Evolutionary conservation across 768 basidiomycete genomes (phyloP).

Genomic region (Collybia nuda): DNA sequence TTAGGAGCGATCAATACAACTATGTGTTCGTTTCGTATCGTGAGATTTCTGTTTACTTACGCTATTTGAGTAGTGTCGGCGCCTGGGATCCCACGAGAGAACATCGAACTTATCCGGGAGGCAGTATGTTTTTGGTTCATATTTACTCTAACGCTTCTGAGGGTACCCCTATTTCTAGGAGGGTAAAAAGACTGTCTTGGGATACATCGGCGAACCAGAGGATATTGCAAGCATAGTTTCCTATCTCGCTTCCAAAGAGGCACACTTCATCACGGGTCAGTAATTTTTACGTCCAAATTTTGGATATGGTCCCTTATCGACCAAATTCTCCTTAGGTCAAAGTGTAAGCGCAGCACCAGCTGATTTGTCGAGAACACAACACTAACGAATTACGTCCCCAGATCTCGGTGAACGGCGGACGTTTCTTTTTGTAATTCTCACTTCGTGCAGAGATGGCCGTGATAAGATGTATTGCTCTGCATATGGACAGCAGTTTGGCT

Average conservation of each 20-base stretch:
- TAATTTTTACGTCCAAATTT: not conserved
- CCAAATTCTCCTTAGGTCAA: conserved; percentile 10
- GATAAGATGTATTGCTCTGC: too few species aligned
- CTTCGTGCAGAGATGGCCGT: too few species aligned
- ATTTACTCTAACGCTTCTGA: not conserved
- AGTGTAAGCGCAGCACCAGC: conserved; percentile 8
- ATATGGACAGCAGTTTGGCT: too few species aligned
- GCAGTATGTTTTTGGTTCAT: not conserved
- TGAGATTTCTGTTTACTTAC: conserved; percentile 1
- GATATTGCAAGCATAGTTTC: conserved; percentile 36
- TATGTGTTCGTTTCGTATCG: conserved; percentile 6
- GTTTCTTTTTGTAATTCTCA: too few species aligned
- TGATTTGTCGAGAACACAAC: too few species aligned
- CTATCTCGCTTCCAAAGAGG: conserved; percentile 33
- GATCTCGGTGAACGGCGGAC: too few species aligned
- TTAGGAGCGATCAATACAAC: conserved; percentile 13
- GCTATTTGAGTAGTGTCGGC: not conserved
- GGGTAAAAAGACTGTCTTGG: conserved; percentile 4
- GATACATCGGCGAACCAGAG: conserved; percentile 23
- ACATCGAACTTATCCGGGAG: not conserved
- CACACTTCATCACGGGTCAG: conserved; percentile 32
- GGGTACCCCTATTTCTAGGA: conserved; percentile 3
- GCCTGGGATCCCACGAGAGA: not conserved
- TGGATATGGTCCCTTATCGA: not conserved
- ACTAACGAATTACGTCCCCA: too few species aligned